Evolutionary conservation across 495 filamentous ascomycete genomes (phyloP).

Genomic region (Trichocladium uniseriatum): DNA sequence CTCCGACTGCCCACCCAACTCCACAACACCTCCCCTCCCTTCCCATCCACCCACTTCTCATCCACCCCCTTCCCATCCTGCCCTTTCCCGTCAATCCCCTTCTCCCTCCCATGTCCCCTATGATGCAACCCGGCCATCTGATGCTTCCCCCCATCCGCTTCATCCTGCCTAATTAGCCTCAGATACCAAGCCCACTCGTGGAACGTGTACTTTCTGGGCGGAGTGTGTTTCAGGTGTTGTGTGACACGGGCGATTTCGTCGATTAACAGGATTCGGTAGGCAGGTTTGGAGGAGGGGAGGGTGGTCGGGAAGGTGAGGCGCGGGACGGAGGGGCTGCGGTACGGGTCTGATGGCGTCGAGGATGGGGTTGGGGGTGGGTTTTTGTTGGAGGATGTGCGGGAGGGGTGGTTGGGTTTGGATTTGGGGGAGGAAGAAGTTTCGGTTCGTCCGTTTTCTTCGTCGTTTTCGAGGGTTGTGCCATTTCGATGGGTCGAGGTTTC

Average conservation of each 20-base stretch:
- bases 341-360: not conserved
- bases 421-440: not conserved
- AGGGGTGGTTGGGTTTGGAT: conserved; percentile 3
- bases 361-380: not conserved
- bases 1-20: conserved; percentile 67
- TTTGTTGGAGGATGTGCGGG: not conserved
- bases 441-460: conserved; percentile 13
- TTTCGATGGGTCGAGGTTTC: conserved; percentile 6
- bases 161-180: conserved; percentile 63
- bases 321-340: conserved; percentile 23
- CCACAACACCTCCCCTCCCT: conserved; percentile 37
- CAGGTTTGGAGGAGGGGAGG: conserved; percentile 32
- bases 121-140: too few species aligned
- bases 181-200: conserved; percentile 78
- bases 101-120: too few species aligned
- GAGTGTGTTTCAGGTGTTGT: conserved; percentile 48
- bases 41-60: not conserved
- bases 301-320: conserved; percentile 14
- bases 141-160: conserved; percentile 39
- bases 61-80: not conserved
- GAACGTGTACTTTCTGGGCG: conserved; percentile 63
- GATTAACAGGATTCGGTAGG: conserved; percentile 59
- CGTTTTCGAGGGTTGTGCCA: conserved; percentile 8
- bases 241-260: conserved; percentile 60
- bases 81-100: not conserved